These are phyloP conservation scores for Backusella sp. DNA, from an alignment of 192 early-diverging fungal species.

Conservation along the genomic window DNA sequence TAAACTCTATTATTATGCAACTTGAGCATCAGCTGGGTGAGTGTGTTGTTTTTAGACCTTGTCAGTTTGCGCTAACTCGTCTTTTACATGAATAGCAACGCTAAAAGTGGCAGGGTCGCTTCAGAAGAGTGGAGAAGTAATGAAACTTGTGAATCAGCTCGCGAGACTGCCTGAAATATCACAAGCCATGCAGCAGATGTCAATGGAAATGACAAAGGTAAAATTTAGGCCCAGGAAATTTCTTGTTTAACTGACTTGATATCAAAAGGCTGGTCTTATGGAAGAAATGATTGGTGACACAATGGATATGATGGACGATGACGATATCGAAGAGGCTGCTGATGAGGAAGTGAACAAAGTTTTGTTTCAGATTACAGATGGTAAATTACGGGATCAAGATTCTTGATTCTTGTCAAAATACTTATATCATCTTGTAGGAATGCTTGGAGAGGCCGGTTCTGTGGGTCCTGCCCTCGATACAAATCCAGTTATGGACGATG, in stretches of 20 bases:
- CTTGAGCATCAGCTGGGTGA: constrained; percentile 85
- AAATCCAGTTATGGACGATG: constrained; percentile 16
- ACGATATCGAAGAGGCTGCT: constrained; percentile 90
- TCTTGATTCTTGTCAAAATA: neutral
- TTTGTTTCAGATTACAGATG: constrained; percentile 86
- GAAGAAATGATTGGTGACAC: constrained; percentile 95
- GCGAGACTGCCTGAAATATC: constrained; percentile 86
- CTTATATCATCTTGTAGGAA: constrained; percentile 25
- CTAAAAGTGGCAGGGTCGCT: constrained; percentile 86
- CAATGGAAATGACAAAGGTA: constrained; percentile 95
- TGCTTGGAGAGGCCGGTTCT: constrained; percentile 57
- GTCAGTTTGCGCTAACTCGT: neutral
- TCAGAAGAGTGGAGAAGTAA: constrained; percentile 85
- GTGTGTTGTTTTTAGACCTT: neutral
- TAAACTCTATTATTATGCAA: constrained; percentile 90
- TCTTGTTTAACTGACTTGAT: neutral
- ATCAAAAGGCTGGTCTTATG: constrained; percentile 84
- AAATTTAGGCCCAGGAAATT: neutral
- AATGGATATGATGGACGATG: constrained; percentile 85
- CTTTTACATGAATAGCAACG: constrained; percentile 54
- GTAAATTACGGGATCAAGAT: constrained; percentile 30
- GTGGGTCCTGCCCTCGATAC: constrained; percentile 58
- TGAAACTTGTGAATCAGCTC: constrained; percentile 88
- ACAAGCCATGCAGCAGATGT: constrained; percentile 86
- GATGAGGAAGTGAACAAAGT: constrained; percentile 93